Base-by-base conservation (phyloP, 768 basidiomycete species). In the Trametopsis cervina region DNA sequence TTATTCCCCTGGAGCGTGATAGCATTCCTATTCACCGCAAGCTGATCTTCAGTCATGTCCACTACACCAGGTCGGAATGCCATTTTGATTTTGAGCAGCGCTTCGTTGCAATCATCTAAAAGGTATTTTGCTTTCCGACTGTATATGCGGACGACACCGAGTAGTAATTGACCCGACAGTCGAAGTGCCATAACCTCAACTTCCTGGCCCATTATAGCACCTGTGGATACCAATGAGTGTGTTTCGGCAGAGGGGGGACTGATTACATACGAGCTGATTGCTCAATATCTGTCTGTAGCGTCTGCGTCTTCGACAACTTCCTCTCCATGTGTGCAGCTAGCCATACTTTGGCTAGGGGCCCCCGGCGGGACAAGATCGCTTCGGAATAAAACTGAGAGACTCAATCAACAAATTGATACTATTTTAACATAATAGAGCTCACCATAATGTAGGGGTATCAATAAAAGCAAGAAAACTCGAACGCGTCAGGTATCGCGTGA, bases 261-360 rank as follows among this genome's bases (percentile, higher is more conserved):
- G 39, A 4, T 35, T 46, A 71, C 85, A 55, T 56, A 85, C 90
- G 89, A 57, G 95, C 91, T 46, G 89, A 88, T 63, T 97, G 82
- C 55, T 87, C 91, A 45, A 99, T 96, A 66, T 96, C 90, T 0
- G 94, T 94, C 61, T 93, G 89, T 2, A 96, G 70, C 1, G 95
- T 92, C 65, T 95, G 91, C 22, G 85, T 83, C 68, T 98, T 99
- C 57, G 89, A 92, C 60, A 99, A 82, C 72, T 97, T 97, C 60
- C 91, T 82, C 68, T 97, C 93, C 83, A 95, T 93, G 75, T 97
- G 95, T 1, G 96, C 95, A 36, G 95, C 94, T 46, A 99, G 85
- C 96, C 96, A 99, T 73, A 99, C 92, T 71, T 85, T 90, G 27
- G 92, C 95, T 33, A 99, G 74, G 3, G 95, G 90, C 38, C 95